A percentile compares a stretch with the other conserved stretches of the same genome.
These are phyloP conservation scores for Xerocomellus dryophilus DNA, from an alignment of 768 basidiomycete genomes.

Conservation along the genomic window DNA sequence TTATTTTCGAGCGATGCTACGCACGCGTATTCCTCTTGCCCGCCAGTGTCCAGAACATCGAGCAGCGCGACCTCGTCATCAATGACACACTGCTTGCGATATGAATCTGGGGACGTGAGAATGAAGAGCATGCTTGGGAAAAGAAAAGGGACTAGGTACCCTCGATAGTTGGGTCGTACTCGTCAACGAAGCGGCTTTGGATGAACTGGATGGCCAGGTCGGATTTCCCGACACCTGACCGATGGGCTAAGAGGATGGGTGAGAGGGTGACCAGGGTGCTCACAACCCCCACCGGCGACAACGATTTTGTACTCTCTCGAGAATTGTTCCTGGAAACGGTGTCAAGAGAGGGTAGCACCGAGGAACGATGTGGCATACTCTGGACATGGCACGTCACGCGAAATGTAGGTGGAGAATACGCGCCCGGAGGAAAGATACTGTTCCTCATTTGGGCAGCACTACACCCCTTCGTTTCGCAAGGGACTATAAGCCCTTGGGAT, in stretches of 20 bases:
- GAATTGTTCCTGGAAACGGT: no score
- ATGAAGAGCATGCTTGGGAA: not conserved
- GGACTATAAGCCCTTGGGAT: no score
- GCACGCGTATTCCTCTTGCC: constrained; percentile 97
- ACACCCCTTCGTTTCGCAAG: no score
- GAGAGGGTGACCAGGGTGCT: constrained; percentile 38
- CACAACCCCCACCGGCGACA: constrained; percentile 96
- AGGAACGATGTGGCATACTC: constrained; percentile 39
- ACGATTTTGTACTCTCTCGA: constrained; percentile 99
- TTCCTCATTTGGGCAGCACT: no score
- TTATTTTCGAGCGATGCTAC: constrained; percentile 29
- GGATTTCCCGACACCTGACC: constrained; percentile 63
- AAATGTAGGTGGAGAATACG: not conserved
- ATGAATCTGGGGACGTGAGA: constrained; percentile 63
- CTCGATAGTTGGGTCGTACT: constrained; percentile 95
- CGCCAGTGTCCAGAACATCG: constrained; percentile 95
- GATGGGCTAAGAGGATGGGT: not conserved
- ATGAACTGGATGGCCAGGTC: constrained; percentile 98
- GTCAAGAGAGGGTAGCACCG: no score
- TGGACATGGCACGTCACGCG: constrained; percentile 27
- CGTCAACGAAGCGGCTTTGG: constrained; percentile 90
- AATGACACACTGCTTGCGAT: constrained; percentile 94
- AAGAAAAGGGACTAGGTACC: constrained; percentile 40
- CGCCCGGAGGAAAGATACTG: no score
- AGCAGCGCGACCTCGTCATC: constrained; percentile 98